A percentile compares a stretch with the other conserved stretches of the same genome.
These are phyloP conservation scores for Myochromella boudieri DNA, from an alignment of 768 basidiomycete genomes.

Conservation along the genomic window DNA sequence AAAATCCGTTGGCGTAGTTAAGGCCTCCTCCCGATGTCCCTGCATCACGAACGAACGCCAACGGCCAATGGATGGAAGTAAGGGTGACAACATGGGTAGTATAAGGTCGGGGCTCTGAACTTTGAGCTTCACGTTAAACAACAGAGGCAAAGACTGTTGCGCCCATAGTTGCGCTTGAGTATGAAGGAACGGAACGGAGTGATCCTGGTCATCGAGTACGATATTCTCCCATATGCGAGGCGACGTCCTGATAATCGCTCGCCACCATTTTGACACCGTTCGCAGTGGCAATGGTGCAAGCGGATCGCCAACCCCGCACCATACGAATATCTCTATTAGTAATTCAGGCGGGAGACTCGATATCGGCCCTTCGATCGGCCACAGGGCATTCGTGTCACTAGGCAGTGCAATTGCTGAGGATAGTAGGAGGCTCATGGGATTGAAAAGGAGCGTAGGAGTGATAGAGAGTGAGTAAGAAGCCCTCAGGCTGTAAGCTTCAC, in stretches of 20 bases:
- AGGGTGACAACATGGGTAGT: slow-evolving; percentile 62
- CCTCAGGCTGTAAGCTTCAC: too few relatives aligned
- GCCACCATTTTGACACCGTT: slow-evolving; percentile 61
- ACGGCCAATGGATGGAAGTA: slow-evolving; percentile 54
- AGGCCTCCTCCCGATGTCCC: slow-evolving; percentile 37
- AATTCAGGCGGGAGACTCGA: slow-evolving; percentile 56
- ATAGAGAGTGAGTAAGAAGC: too few relatives aligned
- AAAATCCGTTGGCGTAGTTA: slow-evolving; percentile 24
- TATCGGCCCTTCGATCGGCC: slow-evolving; percentile 18
- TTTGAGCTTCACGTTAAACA: slow-evolving; percentile 54
- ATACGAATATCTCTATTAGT: slow-evolving; percentile 59
- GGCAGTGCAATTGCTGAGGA: too few relatives aligned
- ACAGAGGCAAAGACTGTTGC: slow-evolving; percentile 49
- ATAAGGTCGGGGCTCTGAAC: slow-evolving; percentile 48
- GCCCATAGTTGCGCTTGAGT: slow-evolving; percentile 55
- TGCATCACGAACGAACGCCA: slow-evolving; percentile 55
- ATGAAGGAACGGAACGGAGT: slow-evolving; percentile 36
- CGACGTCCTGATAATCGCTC: slow-evolving; percentile 46
- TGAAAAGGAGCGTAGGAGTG: too few relatives aligned
- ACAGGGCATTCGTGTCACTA: neutral
- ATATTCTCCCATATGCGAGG: slow-evolving; percentile 65
- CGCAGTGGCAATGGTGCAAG: slow-evolving; percentile 49
- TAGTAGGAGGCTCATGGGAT: too few relatives aligned
- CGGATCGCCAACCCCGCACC: slow-evolving; percentile 40
- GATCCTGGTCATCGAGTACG: slow-evolving; percentile 42